Conservation (phyloP, 2,329 filamentous ascomycete genomes). For the Ambrosiella xylebori region DNA sequence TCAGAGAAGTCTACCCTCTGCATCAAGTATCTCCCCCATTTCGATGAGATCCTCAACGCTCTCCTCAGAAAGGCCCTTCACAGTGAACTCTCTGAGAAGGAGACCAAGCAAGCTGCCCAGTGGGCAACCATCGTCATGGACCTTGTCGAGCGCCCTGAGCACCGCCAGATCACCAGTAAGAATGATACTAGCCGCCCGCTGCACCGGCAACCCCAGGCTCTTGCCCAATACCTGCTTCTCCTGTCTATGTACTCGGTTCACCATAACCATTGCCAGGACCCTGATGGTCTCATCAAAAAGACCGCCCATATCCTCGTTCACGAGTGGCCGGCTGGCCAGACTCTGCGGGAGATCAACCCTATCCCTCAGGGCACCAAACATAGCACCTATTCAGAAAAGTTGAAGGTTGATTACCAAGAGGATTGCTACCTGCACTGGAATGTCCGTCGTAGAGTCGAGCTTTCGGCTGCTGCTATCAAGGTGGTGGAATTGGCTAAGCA, state of each 20-base stretch:
- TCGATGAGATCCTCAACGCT: slow-evolving; percentile 22
- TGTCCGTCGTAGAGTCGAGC: slow-evolving; percentile 18
- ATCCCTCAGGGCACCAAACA: slow-evolving; percentile 3
- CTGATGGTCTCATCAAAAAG: slow-evolving; percentile 21
- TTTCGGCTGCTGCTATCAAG: slow-evolving; percentile 22
- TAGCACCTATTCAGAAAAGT: slow-evolving; percentile 16
- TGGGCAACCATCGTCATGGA: slow-evolving; percentile 33
- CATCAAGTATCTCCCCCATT: slow-evolving; percentile 20
- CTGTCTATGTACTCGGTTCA: slow-evolving; percentile 24
- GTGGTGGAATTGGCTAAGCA: slow-evolving; percentile 29
- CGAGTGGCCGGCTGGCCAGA: slow-evolving; percentile 25
- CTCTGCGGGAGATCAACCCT: slow-evolving; percentile 23
- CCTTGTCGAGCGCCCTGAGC: slow-evolving; percentile 28
- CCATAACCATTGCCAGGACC: slow-evolving; percentile 19
- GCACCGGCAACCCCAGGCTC: slow-evolving; percentile 26
- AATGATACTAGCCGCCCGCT: slow-evolving; percentile 17
- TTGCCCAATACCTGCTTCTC: slow-evolving; percentile 27
- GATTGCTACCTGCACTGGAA: slow-evolving; percentile 23
- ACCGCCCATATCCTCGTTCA: slow-evolving; percentile 22
- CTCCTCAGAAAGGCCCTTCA: slow-evolving; percentile 27
- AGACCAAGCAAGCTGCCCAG: slow-evolving; percentile 26
- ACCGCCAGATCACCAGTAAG: slow-evolving; percentile 17
- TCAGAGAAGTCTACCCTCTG: slow-evolving; percentile 28
- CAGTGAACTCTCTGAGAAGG: slow-evolving; percentile 19
- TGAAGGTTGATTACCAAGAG: slow-evolving; percentile 14